phyloP scores from a whole-genome alignment of 192 early-diverging fungal species.

The Mortierella alpina region DNA sequence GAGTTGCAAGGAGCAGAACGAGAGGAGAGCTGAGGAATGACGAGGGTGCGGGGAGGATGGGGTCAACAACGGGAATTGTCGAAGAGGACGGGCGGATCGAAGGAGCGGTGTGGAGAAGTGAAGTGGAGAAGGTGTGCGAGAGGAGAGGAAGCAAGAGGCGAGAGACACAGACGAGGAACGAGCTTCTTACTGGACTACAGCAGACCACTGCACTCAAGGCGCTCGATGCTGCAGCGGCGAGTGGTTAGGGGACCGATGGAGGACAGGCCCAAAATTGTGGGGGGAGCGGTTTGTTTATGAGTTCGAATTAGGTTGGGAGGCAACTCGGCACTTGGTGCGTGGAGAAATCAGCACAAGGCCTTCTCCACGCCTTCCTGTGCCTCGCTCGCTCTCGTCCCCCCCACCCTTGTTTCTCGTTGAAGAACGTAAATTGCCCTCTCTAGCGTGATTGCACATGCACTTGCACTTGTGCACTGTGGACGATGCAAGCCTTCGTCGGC shows the following conservation, averaged over 20 bases:
- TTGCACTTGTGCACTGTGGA: too few relatives aligned
- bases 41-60: neutral
- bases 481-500: too few relatives aligned
- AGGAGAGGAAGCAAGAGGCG: neutral
- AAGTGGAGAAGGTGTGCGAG: conserved; percentile 1
- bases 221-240: neutral
- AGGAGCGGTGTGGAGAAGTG: neutral
- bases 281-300: neutral
- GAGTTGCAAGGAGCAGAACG: neutral
- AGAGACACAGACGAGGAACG: neutral
- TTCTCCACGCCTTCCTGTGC: neutral
- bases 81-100: neutral
- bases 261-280: conserved; percentile 22
- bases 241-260: neutral
- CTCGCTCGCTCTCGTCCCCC: neutral
- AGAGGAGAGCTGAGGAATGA: neutral
- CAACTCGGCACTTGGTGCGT: neutral
- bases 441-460: too few relatives aligned
- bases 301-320: too few relatives aligned
- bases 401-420: conserved; percentile 1
- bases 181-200: neutral
- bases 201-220: too few relatives aligned
- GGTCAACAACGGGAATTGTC: neutral
- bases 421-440: too few relatives aligned
- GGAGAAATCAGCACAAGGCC: neutral